Evolutionary conservation across 1,139 yeast genomes (phyloP), one percentile per base, ranked within the genome.

Genomic region (Scheffersomyces segobiensis): DNA sequence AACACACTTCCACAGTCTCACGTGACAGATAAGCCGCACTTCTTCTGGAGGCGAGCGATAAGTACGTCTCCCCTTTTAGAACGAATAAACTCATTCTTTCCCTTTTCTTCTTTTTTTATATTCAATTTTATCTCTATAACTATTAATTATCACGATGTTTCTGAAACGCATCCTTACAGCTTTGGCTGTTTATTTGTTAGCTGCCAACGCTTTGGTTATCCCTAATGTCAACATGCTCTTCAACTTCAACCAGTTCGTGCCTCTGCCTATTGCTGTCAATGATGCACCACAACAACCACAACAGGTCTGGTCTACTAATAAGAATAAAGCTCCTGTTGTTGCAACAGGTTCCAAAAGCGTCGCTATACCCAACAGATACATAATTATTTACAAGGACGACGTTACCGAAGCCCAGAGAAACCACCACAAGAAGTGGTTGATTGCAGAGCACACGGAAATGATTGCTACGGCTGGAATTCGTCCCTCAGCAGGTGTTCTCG

Each of bases 351-450:
- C 52, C 46, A 21, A 53, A 7, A 55, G 57, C 48, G 57, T 57
- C 22, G 54, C 57, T 21, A 59, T 65, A 21, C 65, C 65, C 19
- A 59, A 73, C 57, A 74, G 68, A 56, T 79, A 77, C 60, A 73
- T 78, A 52, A 70, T 78, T 53, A 78, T 78, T 24, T 74, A 76
- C 58, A 72, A 78, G 22, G 74, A 74, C 19, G 74, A 66, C 20
- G 65, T 70, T 52, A 58, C 67, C 4, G 63, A 63, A 8, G 60
- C 66, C 3, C 72, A 67, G 51, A 51, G 62, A 39, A 54, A 52
- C 17, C 54, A 55, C 21, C 70, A 67, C 53, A 49, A 61, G 55
- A 46, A 46, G 20, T 67, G 69, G 69, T 57, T 65, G 18, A 39
- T 57, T 5, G 49, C 54, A 10, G 55, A 60, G 20, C 59, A 60